Conservation (phyloP, 164 flowering plant genomes). For the Euptelea pleiosperma region DNA sequence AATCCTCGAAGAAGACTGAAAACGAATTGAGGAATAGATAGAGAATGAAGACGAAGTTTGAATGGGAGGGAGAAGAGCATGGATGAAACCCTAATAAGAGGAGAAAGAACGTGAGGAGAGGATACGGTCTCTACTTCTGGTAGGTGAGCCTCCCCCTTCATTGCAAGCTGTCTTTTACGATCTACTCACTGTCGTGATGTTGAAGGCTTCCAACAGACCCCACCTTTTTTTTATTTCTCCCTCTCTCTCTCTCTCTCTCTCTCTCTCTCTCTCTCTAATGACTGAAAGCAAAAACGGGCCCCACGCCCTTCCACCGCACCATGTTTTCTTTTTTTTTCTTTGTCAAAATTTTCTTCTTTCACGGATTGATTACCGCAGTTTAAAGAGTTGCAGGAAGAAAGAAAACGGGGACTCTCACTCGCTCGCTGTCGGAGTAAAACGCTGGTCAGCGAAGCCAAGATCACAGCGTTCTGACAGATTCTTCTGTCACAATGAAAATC, state of each 20-base stretch:
- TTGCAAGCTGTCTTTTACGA: slow-evolving; percentile 64
- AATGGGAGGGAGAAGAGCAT: slow-evolving; percentile 8
- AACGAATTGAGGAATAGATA: too few relatives aligned
- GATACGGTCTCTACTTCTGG: slow-evolving; percentile 21
- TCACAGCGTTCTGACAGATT: too few relatives aligned
- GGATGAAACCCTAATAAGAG: too few relatives aligned
- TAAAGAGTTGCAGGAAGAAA: too few relatives aligned
- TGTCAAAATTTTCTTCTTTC: too few relatives aligned
- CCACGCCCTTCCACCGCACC: slow-evolving; percentile 12
- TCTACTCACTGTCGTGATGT: slow-evolving; percentile 47
- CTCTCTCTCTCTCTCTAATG: not conserved
- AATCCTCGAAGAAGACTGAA: too few relatives aligned
- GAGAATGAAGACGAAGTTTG: too few relatives aligned
- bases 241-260: slow-evolving; percentile 7
- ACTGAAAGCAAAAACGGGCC: slow-evolving; percentile 9
- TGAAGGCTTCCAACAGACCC: slow-evolving; percentile 37
- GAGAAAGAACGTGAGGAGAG: not conserved
- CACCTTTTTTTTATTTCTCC: not conserved
- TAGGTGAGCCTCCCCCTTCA: slow-evolving; percentile 60
- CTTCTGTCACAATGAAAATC: too few relatives aligned
- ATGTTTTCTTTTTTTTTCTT: not conserved
- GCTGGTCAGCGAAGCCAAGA: too few relatives aligned
- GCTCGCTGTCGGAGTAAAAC: too few relatives aligned
- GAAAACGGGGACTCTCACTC: too few relatives aligned
- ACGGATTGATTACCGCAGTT: too few relatives aligned